Evolutionary conservation across 345 rosid genomes (phyloP).

Genomic region (Dimocarpus longan): DNA sequence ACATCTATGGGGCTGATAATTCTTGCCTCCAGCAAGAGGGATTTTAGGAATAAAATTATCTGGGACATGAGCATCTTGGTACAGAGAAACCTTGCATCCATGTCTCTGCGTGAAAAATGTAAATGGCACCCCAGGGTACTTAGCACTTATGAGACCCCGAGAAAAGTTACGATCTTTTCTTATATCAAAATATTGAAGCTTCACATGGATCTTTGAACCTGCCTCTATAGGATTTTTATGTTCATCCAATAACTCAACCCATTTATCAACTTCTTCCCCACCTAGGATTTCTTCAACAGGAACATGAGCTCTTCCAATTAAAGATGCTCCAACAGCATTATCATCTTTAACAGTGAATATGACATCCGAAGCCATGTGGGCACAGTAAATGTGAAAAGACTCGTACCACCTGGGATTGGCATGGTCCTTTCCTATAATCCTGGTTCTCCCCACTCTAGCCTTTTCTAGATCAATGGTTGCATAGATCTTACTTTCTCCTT

Average conservation of each 20-base stretch:
- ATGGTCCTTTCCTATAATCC: constrained; percentile 59
- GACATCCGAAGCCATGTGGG: constrained; percentile 78
- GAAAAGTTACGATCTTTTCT: constrained; percentile 68
- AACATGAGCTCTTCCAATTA: constrained; percentile 84
- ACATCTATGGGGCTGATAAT: constrained; percentile 84
- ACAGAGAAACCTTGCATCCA: constrained; percentile 86
- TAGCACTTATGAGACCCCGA: constrained; percentile 65
- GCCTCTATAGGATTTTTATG: constrained; percentile 60
- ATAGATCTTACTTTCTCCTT: constrained; percentile 71
- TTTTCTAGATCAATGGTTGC: constrained; percentile 87
- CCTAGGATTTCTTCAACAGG: constrained; percentile 69
- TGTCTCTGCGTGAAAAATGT: constrained; percentile 84
- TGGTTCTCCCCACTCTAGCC: constrained; percentile 95
- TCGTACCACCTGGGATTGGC: constrained; percentile 79
- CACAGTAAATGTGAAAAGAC: constrained; percentile 93
- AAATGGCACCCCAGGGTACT: constrained; percentile 92
- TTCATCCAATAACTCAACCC: constrained; percentile 78
- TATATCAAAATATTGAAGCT: constrained; percentile 78
- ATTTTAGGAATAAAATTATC: constrained; percentile 78
- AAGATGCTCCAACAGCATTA: constrained; percentile 86
- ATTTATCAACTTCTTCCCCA: constrained; percentile 88
- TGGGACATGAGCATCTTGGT: constrained; percentile 96
- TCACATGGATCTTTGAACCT: constrained; percentile 86
- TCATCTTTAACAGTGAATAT: constrained; percentile 88
- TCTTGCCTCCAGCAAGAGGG: constrained; percentile 88